Percentiles rank a stretch among this genome's conserved stretches.
phyloP scores from a whole-genome alignment of 371 early-diverging fungal genomes.

The Mucor saturninus region DNA sequence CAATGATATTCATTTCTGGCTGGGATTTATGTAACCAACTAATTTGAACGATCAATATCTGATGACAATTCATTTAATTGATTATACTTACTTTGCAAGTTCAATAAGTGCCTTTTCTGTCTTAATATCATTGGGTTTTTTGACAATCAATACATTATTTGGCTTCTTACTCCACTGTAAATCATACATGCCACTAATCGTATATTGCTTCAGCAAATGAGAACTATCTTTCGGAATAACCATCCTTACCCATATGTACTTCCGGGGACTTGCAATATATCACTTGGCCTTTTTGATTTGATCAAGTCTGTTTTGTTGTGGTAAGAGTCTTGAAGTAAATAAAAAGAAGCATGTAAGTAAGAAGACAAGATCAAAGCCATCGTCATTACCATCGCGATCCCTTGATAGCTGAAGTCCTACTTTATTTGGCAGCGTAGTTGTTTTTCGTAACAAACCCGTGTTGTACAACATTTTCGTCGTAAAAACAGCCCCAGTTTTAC shows the following conservation, averaged over 20 bases:
- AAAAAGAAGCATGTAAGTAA: background rate
- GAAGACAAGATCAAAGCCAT: background rate
- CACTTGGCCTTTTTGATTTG: conserved; percentile 30
- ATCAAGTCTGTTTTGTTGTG: conserved; percentile 27
- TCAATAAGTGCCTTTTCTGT: conserved; percentile 72
- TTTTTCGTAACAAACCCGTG: conserved; percentile 17
- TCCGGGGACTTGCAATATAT: conserved; percentile 63
- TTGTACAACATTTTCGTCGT: conserved; percentile 9
- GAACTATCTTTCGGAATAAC: too few species aligned
- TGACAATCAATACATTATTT: conserved; percentile 75
- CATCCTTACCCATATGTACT: conserved; percentile 62
- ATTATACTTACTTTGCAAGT: conserved; percentile 57
- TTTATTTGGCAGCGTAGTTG: conserved; percentile 20
- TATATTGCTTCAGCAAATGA: too few species aligned
- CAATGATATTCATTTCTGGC: conserved; percentile 69
- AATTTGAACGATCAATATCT: background rate
- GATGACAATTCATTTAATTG: background rate
- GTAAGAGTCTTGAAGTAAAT: background rate
- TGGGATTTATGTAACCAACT: conserved; percentile 70
- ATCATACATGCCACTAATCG: conserved; percentile 53
- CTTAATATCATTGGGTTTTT: conserved; percentile 73
- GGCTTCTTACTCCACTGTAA: conserved; percentile 73
- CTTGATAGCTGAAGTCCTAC: conserved; percentile 23
- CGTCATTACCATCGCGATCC: conserved; percentile 10
- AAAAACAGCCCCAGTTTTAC: background rate